Conservation (phyloP, 345 rosid species). For the Euphorbia pulcherrima region DNA sequence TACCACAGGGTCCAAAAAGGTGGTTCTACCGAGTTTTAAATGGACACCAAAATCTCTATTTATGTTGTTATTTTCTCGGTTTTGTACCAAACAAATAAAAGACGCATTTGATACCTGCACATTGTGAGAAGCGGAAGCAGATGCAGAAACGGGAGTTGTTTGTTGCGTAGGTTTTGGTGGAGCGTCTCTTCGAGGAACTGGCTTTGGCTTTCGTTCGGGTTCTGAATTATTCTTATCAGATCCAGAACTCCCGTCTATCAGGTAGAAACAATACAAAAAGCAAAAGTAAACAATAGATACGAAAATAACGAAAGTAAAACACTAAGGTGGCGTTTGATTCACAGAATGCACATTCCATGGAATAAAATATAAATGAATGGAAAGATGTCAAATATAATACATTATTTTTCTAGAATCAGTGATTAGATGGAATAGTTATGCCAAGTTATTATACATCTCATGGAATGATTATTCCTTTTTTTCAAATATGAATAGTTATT, state of each 20-base stretch:
- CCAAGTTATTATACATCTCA: too few species aligned
- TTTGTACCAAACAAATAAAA: constrained; percentile 14
- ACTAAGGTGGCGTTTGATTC: too few species aligned
- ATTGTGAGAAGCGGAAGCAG: constrained; percentile 40
- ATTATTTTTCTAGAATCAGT: too few species aligned
- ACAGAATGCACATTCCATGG: too few species aligned
- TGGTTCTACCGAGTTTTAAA: too few species aligned
- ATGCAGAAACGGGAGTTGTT: constrained; percentile 32
- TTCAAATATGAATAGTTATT: too few species aligned
- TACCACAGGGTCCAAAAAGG: too few species aligned
- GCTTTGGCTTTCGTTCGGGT: constrained; percentile 63
- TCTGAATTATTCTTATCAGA: constrained; percentile 65
- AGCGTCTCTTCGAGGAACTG: constrained; percentile 47
- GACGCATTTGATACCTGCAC: constrained; percentile 39
- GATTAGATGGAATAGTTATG: too few species aligned
- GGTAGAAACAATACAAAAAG: not conserved
- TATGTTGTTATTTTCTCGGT: not conserved
- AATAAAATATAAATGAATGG: too few species aligned
- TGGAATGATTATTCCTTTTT: too few species aligned
- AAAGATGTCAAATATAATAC: too few species aligned
- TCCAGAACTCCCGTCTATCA: constrained; percentile 66
- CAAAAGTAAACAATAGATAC: constrained; percentile 6
- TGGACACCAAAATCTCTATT: not conserved
- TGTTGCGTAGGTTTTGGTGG: constrained; percentile 46
- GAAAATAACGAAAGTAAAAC: constrained; percentile 14